Percentiles rank a stretch among this genome's conserved stretches.
These are phyloP conservation scores for Lachnellula arida DNA, from an alignment of 2,329 filamentous ascomycete species.

Conservation along the genomic window DNA sequence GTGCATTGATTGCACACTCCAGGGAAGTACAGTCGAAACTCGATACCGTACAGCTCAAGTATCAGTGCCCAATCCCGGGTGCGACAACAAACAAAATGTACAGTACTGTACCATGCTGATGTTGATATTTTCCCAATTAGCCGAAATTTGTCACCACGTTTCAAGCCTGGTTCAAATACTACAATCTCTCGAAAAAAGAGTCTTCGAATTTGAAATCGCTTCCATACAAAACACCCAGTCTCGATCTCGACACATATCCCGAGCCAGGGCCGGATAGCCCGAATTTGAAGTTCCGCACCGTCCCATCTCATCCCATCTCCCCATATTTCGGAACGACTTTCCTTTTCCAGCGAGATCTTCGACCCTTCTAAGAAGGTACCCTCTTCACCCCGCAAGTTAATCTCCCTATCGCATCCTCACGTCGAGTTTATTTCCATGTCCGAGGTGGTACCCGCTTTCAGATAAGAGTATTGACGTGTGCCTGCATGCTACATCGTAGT, in stretches of 20 bases:
- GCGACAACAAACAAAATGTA: too few species aligned
- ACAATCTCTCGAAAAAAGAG: too few species aligned
- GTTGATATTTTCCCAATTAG: too few species aligned
- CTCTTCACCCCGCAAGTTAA: neutral
- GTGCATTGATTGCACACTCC: too few species aligned
- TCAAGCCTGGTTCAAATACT: too few species aligned
- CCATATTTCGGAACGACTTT: conserved; percentile 6
- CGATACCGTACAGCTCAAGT: neutral
- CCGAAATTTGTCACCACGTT: too few species aligned
- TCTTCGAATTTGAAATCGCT: too few species aligned
- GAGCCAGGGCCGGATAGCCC: neutral
- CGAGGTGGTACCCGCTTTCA: neutral
- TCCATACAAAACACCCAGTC: too few species aligned
- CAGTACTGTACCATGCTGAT: too few species aligned
- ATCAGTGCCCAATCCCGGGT: too few species aligned
- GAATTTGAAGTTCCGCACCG: neutral
- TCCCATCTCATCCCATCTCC: neutral
- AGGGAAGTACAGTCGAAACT: neutral
- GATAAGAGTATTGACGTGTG: neutral
- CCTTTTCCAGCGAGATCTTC: neutral
- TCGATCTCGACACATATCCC: too few species aligned
- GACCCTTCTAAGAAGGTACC: neutral
- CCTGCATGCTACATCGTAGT: neutral
- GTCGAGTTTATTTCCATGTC: neutral
- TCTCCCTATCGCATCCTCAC: neutral